Conservation (phyloP, 768 basidiomycete genomes). For the Fomitopsis serialis region DNA sequence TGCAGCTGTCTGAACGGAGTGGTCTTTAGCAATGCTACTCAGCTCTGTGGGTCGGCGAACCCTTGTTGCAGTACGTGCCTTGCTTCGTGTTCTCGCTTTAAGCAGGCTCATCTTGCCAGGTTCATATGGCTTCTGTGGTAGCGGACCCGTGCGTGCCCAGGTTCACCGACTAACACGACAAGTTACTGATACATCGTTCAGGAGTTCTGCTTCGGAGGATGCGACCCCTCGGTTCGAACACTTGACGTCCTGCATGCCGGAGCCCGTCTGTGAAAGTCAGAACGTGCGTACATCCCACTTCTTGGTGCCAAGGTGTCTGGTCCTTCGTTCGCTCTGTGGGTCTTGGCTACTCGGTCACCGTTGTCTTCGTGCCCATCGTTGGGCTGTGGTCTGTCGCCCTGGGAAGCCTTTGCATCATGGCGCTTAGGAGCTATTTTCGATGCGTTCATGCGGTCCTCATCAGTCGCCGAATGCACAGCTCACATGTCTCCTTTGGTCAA, state of each 20-base stretch:
- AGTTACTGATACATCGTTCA: constrained; percentile 1
- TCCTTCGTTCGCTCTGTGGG: no score
- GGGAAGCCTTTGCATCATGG: no score
- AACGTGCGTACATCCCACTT: constrained; percentile 35
- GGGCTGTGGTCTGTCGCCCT: no score
- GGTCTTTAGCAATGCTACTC: constrained; percentile 31
- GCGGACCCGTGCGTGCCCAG: constrained; percentile 29
- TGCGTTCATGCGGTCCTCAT: no score
- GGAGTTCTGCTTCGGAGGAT: constrained; percentile 83
- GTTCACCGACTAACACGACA: neutral
- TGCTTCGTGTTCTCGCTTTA: neutral
- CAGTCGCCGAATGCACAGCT: neutral
- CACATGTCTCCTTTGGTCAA: no score
- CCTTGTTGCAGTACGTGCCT: constrained; percentile 40
- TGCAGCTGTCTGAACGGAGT: neutral
- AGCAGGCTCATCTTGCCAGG: constrained; percentile 23
- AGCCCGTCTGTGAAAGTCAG: constrained; percentile 63
- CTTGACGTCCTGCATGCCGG: constrained; percentile 63
- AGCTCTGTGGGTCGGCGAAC: constrained; percentile 27
- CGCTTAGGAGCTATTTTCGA: no score
- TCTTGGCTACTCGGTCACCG: no score
- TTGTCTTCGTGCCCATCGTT: no score
- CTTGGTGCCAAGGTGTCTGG: neutral
- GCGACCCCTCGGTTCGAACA: constrained; percentile 71
- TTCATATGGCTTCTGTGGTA: constrained; percentile 52